phyloP scores from a whole-genome alignment of 2,329 filamentous ascomycete genomes.

The Akanthomyces uredinophilus region DNA sequence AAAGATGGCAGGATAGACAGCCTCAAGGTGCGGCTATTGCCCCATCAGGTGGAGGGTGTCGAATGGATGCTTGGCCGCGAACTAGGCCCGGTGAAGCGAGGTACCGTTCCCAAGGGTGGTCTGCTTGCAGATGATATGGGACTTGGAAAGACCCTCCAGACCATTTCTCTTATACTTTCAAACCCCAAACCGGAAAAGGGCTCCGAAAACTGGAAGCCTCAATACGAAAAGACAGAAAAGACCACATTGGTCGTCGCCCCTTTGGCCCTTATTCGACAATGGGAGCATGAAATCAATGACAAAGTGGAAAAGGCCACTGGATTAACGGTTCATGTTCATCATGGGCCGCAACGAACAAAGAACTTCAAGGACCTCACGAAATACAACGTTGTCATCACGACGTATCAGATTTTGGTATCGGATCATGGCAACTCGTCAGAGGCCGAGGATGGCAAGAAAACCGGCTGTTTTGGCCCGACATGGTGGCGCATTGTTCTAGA shows the following conservation, averaged over 20 bases:
- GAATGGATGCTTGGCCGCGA: constrained; percentile 95
- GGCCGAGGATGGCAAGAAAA: constrained; percentile 56
- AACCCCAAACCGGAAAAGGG: constrained; percentile 65
- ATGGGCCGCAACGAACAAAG: constrained; percentile 82
- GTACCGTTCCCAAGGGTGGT: constrained; percentile 79
- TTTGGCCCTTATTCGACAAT: constrained; percentile 90
- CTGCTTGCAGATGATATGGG: constrained; percentile 98
- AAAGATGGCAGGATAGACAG: constrained; percentile 62
- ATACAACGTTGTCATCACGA: constrained; percentile 95
- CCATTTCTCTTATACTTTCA: constrained; percentile 78
- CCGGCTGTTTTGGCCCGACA: constrained; percentile 82
- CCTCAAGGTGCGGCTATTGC: constrained; percentile 79
- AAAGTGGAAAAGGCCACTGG: constrained; percentile 67
- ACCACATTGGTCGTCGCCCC: constrained; percentile 89
- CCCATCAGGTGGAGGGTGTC: constrained; percentile 90
- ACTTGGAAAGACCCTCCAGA: constrained; percentile 92
- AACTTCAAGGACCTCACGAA: constrained; percentile 67
- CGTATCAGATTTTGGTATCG: constrained; percentile 90
- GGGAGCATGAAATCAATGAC: constrained; percentile 87
- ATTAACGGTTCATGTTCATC: constrained; percentile 82
- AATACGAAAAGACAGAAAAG: constrained; percentile 65
- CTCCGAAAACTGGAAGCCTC: constrained; percentile 58
- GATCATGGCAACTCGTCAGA: constrained; percentile 71
- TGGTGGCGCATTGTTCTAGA: constrained; percentile 97
- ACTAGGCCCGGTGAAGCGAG: constrained; percentile 76